Evolutionary conservation across 1,139 yeast species (phyloP), one percentile per base, ranked within the genome.

Genomic region (Debaryomycetaceae sp.): DNA sequence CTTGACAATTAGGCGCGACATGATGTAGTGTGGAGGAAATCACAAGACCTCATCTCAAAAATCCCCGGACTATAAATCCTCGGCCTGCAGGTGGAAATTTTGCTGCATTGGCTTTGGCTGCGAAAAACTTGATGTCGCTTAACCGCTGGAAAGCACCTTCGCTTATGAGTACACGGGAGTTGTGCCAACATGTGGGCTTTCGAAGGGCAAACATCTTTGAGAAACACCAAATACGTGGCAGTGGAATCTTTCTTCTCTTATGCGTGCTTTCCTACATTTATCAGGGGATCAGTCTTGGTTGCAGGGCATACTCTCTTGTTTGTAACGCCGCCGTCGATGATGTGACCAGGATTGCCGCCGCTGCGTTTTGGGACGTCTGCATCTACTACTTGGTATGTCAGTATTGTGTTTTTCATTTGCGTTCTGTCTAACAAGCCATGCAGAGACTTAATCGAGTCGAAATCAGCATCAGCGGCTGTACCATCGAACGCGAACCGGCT

Each of bases 1-100:
- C 53, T 85, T 92, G n/a, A 92, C 95, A 43, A 90, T 90, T 34
- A 92, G 68, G 55, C 99, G 80, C 24, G 98, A 87, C 95, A 79
- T 79, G 26, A 25, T 32, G 18, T 18, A 18, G 8, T 18, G 10
- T 6, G 20, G n/a, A n/a, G n/a, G n/a, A n/a, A n/a, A n/a, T n/a
- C n/a, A n/a, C n/a, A n/a, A n/a, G n/a, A n/a, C n/a, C n/a, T n/a
- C n/a, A n/a, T n/a, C n/a, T n/a, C n/a, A n/a, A n/a, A n/a, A n/a
- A n/a, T n/a, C n/a, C n/a, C n/a, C n/a, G n/a, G n/a, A n/a, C n/a
- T n/a, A n/a, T n/a, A n/a, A n/a, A n/a, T n/a, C n/a, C n/a, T n/a
- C n/a, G n/a, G n/a, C n/a, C n/a, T n/a, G n/a, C n/a, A n/a, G n/a
- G 8, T 18, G 20, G 8, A 18, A 18, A 18, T 18, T 18, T 18